Base-by-base conservation (phyloP, 345 rosid genomes). In the Boechera stricta region DNA sequence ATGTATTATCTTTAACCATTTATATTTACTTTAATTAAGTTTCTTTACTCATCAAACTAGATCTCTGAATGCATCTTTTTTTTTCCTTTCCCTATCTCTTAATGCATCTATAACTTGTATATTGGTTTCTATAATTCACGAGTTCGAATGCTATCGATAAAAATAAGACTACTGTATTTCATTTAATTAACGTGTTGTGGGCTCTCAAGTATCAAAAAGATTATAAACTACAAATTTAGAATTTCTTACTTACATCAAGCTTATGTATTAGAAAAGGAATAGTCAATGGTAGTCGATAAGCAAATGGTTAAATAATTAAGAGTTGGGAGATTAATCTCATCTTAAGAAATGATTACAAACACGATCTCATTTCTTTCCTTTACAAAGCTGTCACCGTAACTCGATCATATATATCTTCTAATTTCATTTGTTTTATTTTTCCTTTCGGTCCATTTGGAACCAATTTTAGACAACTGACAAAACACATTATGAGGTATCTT, bases 341-440 rank as follows among this genome's bases (percentile, higher is more conserved):
- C 69, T 59, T 49, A 72, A 18, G 58, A 49, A 59, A 78, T 78
- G 69, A 78, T 78, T 66, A 59, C 77, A 67, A 72, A 51, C 81
- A 72, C 73, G 18, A 47, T 56, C 67, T 64, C 72, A 49, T 58
- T 15, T 77, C 11, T 57, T 77, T 64, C 36, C 61, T 6, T 77
- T 42, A 41, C 13, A 77, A 70, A 77, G 76, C 66, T 70, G 71
- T 35, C 60, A 69, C 26, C 60, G 2, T 42, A 61, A 69, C 52
- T 54, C 41, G 28, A 48, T 75, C 73, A 39, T 44, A 7, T 21
- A 65, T 31, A 18, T 47, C 9, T 57, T 36, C 53, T 60, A 58
- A 6, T 38, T 24, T 63, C 24, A 10, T 54, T 54, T 35, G 7
- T 53, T 53, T 53, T 61, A 16, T 57, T 60, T 67, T 68, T 33